These are phyloP conservation scores for Cyberlindnera galapagoensis DNA, from an alignment of 805 yeast genomes.

Conservation along the genomic window DNA sequence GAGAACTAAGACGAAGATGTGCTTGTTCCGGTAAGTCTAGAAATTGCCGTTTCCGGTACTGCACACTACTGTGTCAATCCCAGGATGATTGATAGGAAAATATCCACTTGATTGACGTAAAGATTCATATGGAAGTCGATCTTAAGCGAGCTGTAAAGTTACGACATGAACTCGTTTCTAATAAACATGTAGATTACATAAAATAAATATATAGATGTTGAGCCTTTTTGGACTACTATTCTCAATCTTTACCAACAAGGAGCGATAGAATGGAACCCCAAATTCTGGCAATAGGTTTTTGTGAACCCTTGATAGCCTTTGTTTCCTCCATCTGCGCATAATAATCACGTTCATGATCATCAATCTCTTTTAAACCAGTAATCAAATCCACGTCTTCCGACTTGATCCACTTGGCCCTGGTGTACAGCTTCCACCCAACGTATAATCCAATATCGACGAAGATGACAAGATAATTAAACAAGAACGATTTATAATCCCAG, in stretches of 20 bases:
- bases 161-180: too few species aligned
- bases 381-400: conserved; percentile 47
- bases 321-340: conserved; percentile 12
- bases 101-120: too few species aligned
- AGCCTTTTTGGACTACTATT: too few species aligned
- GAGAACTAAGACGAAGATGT: too few species aligned
- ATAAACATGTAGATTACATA: too few species aligned
- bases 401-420: conserved; percentile 39
- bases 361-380: conserved; percentile 50
- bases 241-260: conserved; percentile 20
- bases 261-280: conserved; percentile 11
- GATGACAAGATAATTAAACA: conserved; percentile 68
- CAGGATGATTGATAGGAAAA: too few species aligned
- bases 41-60: too few species aligned
- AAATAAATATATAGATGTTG: conserved; percentile 1
- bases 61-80: too few species aligned
- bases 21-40: too few species aligned
- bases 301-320: conserved; percentile 17
- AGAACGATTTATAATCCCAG: conserved; percentile 57
- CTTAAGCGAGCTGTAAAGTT: conserved; percentile 3
- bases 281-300: conserved; percentile 15
- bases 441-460: conserved; percentile 47
- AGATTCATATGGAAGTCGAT: too few species aligned
- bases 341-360: conserved; percentile 42
- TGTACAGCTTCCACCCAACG: conserved; percentile 44